Conservation (phyloP, 2,329 filamentous ascomycete species). For the Fusarium irregulare region DNA sequence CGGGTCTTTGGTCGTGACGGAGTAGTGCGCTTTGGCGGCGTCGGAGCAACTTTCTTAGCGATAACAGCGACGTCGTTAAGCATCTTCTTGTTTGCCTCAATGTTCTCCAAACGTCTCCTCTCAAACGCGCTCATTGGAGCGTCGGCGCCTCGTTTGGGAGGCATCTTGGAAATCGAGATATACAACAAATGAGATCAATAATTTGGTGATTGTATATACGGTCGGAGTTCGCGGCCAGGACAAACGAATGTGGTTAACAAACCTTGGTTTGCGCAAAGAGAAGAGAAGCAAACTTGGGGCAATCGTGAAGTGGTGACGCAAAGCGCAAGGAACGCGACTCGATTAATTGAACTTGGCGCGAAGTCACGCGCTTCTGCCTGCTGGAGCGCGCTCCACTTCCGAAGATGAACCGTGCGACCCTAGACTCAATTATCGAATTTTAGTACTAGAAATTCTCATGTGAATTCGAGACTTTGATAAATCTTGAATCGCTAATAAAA, state of each 20-base stretch:
- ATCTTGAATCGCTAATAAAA: not conserved
- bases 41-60: conserved; percentile 75
- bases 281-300: not conserved
- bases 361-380: conserved; percentile 46
- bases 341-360: conserved; percentile 48
- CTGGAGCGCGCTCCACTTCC: conserved; percentile 29
- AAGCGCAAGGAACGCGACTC: conserved; percentile 33
- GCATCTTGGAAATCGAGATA: conserved; percentile 49
- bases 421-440: conserved; percentile 33
- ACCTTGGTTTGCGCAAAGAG: conserved; percentile 5
- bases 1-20: conserved; percentile 48
- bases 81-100: conserved; percentile 84
- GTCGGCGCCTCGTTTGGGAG: conserved; percentile 55
- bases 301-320: conserved; percentile 38
- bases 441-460: conserved; percentile 17
- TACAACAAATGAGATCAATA: too few species aligned
- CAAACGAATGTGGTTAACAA: not conserved
- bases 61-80: conserved; percentile 80
- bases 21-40: conserved; percentile 56
- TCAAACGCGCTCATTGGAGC: conserved; percentile 83
- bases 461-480: not conserved
- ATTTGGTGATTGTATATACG: not conserved
- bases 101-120: conserved; percentile 84
- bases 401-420: conserved; percentile 31
- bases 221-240: not conserved